Percentiles rank a stretch among this genome's conserved stretches.
Evolutionary conservation across 768 basidiomycete genomes (phyloP).

Genomic region (Mycena capillaripes): DNA sequence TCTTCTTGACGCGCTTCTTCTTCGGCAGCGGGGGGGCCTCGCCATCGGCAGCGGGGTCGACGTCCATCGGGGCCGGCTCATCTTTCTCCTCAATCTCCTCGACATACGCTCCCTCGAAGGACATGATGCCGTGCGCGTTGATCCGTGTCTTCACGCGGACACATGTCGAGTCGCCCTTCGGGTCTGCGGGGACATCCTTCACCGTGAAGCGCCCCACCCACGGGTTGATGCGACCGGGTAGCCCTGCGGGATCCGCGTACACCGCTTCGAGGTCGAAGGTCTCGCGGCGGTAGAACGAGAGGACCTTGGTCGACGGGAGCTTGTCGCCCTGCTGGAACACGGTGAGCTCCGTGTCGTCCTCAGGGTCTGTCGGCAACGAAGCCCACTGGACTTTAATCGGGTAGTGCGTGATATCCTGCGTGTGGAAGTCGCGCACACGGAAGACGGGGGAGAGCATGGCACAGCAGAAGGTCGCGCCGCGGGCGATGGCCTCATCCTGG

Average conservation of each 20-base stretch:
- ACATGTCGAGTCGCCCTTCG: constrained; percentile 80
- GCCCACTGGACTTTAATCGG: constrained; percentile 95
- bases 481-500: constrained; percentile 97
- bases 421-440: constrained; percentile 95
- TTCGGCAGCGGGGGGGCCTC: constrained; percentile 69
- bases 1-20: constrained; percentile 89
- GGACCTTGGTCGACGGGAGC: constrained; percentile 94
- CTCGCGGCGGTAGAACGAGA: constrained; percentile 93
- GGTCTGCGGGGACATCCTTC: constrained; percentile 80
- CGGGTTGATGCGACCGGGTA: constrained; percentile 88
- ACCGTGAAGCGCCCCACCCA: constrained; percentile 88
- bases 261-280: constrained; percentile 90
- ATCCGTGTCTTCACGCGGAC: constrained; percentile 94
- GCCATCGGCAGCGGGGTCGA: constrained; percentile 59
- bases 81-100: constrained; percentile 89
- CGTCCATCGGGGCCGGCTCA: constrained; percentile 77
- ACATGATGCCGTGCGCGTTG: constrained; percentile 88
- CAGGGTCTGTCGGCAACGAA: constrained; percentile 76
- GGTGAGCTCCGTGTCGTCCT: constrained; percentile 92
- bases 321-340: constrained; percentile 91
- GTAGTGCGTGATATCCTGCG: constrained; percentile 89
- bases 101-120: constrained; percentile 88
- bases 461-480: constrained; percentile 97
- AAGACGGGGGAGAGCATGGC: constrained; percentile 98
- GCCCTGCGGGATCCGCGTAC: constrained; percentile 78